These are phyloP conservation scores for Entrophospora sp. DNA, from an alignment of 192 early-diverging fungal species.

Conservation along the genomic window DNA sequence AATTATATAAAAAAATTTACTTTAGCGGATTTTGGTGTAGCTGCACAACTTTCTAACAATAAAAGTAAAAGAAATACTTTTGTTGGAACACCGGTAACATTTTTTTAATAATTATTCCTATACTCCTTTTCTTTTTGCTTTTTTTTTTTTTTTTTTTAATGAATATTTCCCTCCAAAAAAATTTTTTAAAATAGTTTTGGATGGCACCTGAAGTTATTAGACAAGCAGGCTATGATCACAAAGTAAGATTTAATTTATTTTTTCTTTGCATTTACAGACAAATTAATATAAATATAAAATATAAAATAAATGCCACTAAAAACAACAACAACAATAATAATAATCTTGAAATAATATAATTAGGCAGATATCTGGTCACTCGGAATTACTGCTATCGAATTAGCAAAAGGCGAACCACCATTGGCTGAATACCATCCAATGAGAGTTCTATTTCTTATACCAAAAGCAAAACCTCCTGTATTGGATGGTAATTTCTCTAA, in stretches of 20 bases:
- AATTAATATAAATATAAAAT: too few relatives aligned
- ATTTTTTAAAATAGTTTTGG: conserved; percentile 35
- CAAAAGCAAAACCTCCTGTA: conserved; percentile 81
- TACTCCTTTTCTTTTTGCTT: too few relatives aligned
- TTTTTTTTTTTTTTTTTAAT: too few relatives aligned
- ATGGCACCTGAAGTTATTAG: conserved; percentile 94
- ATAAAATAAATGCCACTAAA: too few relatives aligned
- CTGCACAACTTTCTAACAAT: conserved; percentile 63
- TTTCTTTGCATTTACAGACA: conserved; percentile 43
- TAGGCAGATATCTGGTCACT: conserved; percentile 97
- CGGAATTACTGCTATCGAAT: conserved; percentile 94
- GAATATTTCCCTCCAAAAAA: neutral
- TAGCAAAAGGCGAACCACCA: conserved; percentile 90
- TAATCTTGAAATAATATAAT: too few relatives aligned
- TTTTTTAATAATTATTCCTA: neutral
- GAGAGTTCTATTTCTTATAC: conserved; percentile 90
- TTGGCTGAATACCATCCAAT: conserved; percentile 91
- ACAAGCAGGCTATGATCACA: conserved; percentile 44
- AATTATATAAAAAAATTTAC: too few relatives aligned
- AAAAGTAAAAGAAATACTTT: conserved; percentile 70
- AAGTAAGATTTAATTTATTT: neutral
- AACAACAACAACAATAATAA: too few relatives aligned
- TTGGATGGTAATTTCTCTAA: conserved; percentile 72
- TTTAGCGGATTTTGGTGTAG: conserved; percentile 94
- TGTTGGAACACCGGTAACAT: conserved; percentile 83